phyloP scores from a whole-genome alignment of 169 alveolate genomes.

The Perkinsus chesapeaki region DNA sequence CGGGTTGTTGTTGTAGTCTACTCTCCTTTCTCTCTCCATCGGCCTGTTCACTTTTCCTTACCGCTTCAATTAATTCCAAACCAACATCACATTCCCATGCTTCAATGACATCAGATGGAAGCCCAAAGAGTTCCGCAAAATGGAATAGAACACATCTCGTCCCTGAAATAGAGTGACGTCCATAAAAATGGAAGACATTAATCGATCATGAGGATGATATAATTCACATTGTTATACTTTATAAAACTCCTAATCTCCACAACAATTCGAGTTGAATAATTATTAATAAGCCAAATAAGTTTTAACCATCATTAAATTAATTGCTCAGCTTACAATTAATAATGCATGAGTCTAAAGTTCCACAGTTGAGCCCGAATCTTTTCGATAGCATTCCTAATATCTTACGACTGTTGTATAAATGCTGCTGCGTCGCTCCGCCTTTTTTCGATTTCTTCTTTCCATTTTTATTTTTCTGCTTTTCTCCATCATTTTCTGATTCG shows the following conservation, averaged over 20 bases:
- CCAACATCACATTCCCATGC: background rate
- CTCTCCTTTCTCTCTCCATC: background rate
- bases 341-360: too few species aligned
- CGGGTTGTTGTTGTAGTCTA: background rate
- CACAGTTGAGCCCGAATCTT: too few species aligned
- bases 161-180: too few species aligned
- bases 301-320: too few species aligned
- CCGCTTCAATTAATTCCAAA: background rate
- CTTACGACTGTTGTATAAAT: background rate
- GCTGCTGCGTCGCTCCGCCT: slow-evolving; percentile 2
- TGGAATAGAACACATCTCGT: background rate
- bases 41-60: background rate
- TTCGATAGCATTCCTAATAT: background rate
- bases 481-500: background rate
- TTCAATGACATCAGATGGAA: background rate
- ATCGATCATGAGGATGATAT: too few species aligned
- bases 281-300: too few species aligned
- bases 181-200: too few species aligned
- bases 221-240: too few species aligned
- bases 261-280: too few species aligned
- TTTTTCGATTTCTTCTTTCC: background rate
- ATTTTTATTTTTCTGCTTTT: background rate
- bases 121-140: background rate
- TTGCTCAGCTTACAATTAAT: too few species aligned
- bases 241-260: too few species aligned